Evolutionary conservation across 2,329 filamentous ascomycete species (phyloP).

Genomic region (Lachnellula suecica): DNA sequence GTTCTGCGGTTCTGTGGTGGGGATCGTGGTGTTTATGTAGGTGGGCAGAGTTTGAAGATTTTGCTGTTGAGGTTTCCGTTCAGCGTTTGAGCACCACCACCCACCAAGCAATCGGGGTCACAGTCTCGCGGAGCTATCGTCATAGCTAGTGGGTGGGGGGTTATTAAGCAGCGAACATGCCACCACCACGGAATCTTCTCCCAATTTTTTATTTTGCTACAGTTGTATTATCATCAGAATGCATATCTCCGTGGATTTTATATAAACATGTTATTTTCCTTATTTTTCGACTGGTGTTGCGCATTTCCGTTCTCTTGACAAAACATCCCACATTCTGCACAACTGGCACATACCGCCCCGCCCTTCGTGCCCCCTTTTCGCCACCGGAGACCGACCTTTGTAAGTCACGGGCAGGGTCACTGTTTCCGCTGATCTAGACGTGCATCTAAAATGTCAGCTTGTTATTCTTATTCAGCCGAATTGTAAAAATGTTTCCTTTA

Average conservation of each 20-base stretch:
- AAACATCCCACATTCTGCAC: conserved; percentile 18
- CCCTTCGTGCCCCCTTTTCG: conserved; percentile 4
- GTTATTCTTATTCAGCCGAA: neutral
- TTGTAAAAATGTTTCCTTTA: too few relatives aligned
- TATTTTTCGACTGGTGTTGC: too few relatives aligned
- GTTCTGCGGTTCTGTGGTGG: neutral
- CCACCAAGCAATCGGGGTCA: conserved; percentile 1
- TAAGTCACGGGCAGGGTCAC: conserved; percentile 1
- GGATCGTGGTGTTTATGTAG: neutral
- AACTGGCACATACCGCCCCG: conserved; percentile 2
- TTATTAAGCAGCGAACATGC: conserved; percentile 10
- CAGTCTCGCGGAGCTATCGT: conserved; percentile 1
- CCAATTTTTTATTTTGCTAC: neutral
- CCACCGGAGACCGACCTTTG: too few relatives aligned
- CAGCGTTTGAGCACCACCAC: conserved; percentile 3
- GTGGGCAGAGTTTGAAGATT: conserved; percentile 13
- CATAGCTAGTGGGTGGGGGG: conserved; percentile 12
- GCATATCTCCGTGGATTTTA: neutral
- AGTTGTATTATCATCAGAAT: neutral
- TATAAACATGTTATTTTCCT: too few relatives aligned
- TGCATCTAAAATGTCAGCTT: conserved; percentile 7
- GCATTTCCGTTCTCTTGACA: neutral
- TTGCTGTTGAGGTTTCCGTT: conserved; percentile 14
- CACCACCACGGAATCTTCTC: neutral
- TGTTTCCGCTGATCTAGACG: conserved; percentile 5